phyloP scores from a whole-genome alignment of 805 yeast genomes.

The Myxozyma udenii region DNA sequence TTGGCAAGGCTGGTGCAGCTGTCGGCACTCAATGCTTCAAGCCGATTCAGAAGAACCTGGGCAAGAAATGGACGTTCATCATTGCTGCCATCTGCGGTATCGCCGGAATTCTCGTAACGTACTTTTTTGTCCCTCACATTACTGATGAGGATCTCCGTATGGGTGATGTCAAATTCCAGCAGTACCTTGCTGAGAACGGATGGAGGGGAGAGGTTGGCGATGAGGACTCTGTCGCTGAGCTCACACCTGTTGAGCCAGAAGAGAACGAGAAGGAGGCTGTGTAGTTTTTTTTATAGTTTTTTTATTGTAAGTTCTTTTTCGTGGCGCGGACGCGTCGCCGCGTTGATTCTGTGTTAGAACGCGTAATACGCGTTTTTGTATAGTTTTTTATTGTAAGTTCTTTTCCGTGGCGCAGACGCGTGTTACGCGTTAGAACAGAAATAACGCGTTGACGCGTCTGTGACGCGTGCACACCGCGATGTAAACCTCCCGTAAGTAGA shows the following conservation, averaged over 20 bases:
- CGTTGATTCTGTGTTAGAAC: too few relatives aligned
- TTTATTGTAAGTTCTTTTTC: too few relatives aligned
- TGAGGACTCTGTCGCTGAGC: background rate
- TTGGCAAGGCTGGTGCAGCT: slow-evolving; percentile 84
- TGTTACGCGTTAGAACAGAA: too few relatives aligned
- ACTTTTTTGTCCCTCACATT: slow-evolving; percentile 63
- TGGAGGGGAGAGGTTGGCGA: slow-evolving; percentile 50
- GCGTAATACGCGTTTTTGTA: too few relatives aligned
- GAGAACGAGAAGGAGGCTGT: background rate
- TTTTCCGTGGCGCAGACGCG: too few relatives aligned
- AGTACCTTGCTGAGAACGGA: slow-evolving; percentile 56
- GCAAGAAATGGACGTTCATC: slow-evolving; percentile 72
- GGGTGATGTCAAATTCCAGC: slow-evolving; percentile 62
- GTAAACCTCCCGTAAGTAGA: too few relatives aligned
- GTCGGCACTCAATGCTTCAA: slow-evolving; percentile 72
- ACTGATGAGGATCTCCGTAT: slow-evolving; percentile 64
- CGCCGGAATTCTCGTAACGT: slow-evolving; percentile 59
- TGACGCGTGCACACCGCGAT: too few relatives aligned
- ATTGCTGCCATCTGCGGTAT: slow-evolving; percentile 73
- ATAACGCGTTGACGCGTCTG: too few relatives aligned
- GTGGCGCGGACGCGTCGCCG: too few relatives aligned
- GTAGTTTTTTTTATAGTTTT: background rate
- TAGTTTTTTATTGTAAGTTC: too few relatives aligned
- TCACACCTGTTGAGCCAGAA: background rate
- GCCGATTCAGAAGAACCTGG: slow-evolving; percentile 62